Evolutionary conservation across 306 rosid species (phyloP), one percentile per base, ranked within the genome.

Genomic region (Vigna reflexopilosa): DNA sequence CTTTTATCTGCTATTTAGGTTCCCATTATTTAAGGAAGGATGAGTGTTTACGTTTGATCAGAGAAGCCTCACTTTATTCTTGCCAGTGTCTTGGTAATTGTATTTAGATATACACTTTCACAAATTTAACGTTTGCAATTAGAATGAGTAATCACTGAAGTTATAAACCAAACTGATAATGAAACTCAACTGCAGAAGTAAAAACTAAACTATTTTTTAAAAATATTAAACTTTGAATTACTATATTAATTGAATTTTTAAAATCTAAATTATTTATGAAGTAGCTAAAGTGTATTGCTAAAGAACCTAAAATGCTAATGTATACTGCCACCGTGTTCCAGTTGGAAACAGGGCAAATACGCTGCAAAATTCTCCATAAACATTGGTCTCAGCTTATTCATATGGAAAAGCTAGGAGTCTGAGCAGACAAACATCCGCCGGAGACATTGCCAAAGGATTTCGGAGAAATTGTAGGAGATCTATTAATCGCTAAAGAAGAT

Each of bases 401-500:
- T 8, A 11, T 17, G 62, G 48, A 30, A 28, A 30, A 49, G 47
- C 67, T 22, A 56, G 11, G n/a, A 45, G 24, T 24, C 17, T 22
- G 7, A 26, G 26, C 59, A 30, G 51, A 67, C 36, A 42, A 52
- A 62, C 16, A 38, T 1, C 11, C 3, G 45, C 45, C 45, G 45
- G 38, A 34, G 38, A 38, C 9, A 40, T 2, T 17, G 59, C 19
- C 28, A 19, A 8, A 7, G 59, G 28, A 17, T 19, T 19, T 17
- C 7, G 58, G 73, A 52, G 40, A 47, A 28, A 44, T 26, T 50
- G 55, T 45, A 63, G 36, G 36, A 4, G 42, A 79, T 24, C 70
- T 22, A 62, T 20, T 17, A 52, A 49, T 65, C 57, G 32, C 45
- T 26, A 57, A 19, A 55, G 4, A 36, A 69, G 48, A 76, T 71